Evolutionary conservation across 331 rosid genomes (phyloP), one percentile per base, ranked within the genome.

Genomic region (Saraca asoca): DNA sequence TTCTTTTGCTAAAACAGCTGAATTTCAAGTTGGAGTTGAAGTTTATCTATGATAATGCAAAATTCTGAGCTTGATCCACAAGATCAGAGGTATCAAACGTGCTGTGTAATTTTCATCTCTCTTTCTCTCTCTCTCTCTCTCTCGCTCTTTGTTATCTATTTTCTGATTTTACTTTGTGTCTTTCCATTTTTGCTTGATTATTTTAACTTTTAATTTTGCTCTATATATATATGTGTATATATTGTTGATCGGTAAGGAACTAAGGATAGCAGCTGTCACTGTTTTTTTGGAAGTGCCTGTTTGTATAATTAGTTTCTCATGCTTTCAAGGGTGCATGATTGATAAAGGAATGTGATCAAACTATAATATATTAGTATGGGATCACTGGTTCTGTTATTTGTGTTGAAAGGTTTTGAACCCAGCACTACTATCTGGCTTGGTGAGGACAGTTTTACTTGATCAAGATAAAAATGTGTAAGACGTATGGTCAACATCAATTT

Each of bases 21-120:
- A 69, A 34, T 71, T 67, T 50, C 20, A 54, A 65, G 49, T 55
- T 72, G 61, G 56, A 50, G n/a, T 73, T 38, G 41, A 45, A 58
- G 9, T 56, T 56, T 72, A 29, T 48, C 16, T 69, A 12, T 49
- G 44, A 62, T 55, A 70, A 78, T 85, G 91, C 76, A 65, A n/a
- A 82, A 57, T 66, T 61, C 87, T 29, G 76, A 64, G 80, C 83
- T 72, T 73, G 89, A 85, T 73, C 76, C 73, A 53, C 89, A 69
- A 76, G 85, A 92, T 85, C 91, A 69, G 79, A 80, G 85, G 96
- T 87, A 56, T 24, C 41, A 18, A 43, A 61, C 63, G 13, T 81
- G 49, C 76, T 83, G 60, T 67, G 66, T 73, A 2, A 19, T 78
- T 62, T 69, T 52, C 63, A 31, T 68, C 64, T 59, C 0, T 45